Base-by-base conservation (phyloP, 805 yeast genomes). In the Candida hungchunana region DNA sequence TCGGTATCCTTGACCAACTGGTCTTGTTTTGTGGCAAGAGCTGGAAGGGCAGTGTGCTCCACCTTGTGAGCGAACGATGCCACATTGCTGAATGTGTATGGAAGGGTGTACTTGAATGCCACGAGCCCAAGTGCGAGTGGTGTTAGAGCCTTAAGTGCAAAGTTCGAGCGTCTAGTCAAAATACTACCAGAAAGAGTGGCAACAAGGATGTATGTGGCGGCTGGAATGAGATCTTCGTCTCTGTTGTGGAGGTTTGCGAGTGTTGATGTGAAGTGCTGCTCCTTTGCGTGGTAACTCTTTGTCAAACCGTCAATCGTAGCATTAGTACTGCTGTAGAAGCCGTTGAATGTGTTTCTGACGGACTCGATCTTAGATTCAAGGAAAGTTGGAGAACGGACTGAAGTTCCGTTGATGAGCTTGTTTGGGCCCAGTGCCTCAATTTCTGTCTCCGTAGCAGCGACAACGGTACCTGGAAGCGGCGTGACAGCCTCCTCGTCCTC, bases 161-260 rank as follows among this genome's bases (percentile, higher is more conserved):
- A 46, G 38, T 76, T 76, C 39, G 82, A 69, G 49, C 79, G 76
- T 51, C 94, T 82, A 2, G 93, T 75, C 32, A 79, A 49, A 34
- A 86, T 79, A 30, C 82, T 72, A 25, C 95, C 95, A 7, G 86
- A 63, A 36, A 87, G 66, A 3, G 77, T 70, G 11, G 86, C 88
- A 19, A 85, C 73, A 8, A 77, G 54, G 26, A 87, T 67, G 55
- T 84, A 87, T 20, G 84, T 59, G 4, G 78, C 60, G 44, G 81
- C 82, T 11, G 95, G 93, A 32, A 82, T 66, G 33, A 85, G 59
- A 32, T 77, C 83, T 62, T 87, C 95, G 27, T 68, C 60, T 47
- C 65, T 74, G 42, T 73, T 67, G 56, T 80, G 87, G 46, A 87
- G 67, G 12, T 67, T 67, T 18, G 88, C 68, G 9, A 84, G 58